These are phyloP conservation scores for Odonthalia washingtoniensis DNA, from an alignment of 31 red algal species.

Conservation along the genomic window DNA sequence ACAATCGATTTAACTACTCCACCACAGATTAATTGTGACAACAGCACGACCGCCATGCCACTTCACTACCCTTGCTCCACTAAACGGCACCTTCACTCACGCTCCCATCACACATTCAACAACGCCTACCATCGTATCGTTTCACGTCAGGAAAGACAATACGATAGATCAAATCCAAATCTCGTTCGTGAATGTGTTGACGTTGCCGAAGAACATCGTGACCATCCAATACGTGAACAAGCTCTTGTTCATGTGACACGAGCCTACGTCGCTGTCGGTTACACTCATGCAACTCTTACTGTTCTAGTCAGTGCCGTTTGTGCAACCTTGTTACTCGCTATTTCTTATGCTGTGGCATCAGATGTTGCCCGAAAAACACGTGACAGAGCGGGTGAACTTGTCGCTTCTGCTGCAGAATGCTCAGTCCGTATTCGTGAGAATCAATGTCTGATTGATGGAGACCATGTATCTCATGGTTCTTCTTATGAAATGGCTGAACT, in stretches of 20 bases:
- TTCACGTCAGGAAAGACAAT: neutral
- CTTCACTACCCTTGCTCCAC: neutral
- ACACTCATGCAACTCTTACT: neutral
- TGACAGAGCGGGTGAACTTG: neutral
- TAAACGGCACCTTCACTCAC: neutral
- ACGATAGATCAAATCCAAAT: neutral
- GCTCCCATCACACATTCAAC: neutral
- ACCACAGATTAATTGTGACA: too few relatives aligned
- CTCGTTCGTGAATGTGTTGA: neutral
- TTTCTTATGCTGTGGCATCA: neutral
- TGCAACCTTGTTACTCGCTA: neutral
- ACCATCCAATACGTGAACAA: neutral
- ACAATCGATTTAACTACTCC: neutral
- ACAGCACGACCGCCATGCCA: neutral
- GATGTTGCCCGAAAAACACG: neutral
- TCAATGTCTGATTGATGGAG: neutral
- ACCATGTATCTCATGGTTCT: neutral
- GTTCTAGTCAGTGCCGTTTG: neutral
- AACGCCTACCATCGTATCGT: neutral
- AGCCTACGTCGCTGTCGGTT: neutral
- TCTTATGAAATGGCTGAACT: neutral
- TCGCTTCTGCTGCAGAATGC: constrained; percentile 1
- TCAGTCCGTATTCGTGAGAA: neutral
- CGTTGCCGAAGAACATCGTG: neutral
- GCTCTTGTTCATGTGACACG: neutral